A percentile compares a stretch with the other conserved stretches of the same genome.
phyloP scores from a whole-genome alignment of 345 rosid genomes.

The Heritiera littoralis region DNA sequence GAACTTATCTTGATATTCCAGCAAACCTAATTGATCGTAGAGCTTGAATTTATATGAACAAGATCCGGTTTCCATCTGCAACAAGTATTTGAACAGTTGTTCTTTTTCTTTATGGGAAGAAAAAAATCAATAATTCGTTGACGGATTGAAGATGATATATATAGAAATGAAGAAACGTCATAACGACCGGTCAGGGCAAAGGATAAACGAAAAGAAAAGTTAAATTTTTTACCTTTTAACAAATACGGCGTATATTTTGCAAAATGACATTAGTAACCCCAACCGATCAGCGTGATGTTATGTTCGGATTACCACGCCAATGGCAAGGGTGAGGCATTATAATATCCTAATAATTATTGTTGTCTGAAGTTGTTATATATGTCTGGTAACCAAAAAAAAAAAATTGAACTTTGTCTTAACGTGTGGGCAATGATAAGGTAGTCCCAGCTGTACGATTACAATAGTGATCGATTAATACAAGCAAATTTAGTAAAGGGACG shows the following conservation, averaged over 20 bases:
- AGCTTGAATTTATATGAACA: constrained; percentile 65
- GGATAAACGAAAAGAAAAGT: neutral
- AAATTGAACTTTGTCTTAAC: neutral
- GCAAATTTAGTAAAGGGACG: neutral
- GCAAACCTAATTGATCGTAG: constrained; percentile 62
- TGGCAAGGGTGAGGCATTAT: neutral
- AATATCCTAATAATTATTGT: neutral
- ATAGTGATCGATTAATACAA: neutral
- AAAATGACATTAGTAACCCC: constrained; percentile 16
- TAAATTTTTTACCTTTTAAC: neutral
- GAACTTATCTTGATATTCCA: constrained; percentile 72
- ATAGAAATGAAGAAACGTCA: neutral
- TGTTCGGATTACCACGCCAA: too few relatives aligned
- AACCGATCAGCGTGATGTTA: neutral
- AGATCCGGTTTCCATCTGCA: constrained; percentile 45
- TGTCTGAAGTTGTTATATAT: neutral
- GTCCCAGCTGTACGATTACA: neutral
- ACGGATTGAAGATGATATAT: neutral
- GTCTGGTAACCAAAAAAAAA: too few relatives aligned
- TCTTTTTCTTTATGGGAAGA: constrained; percentile 1
- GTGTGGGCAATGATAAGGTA: neutral
- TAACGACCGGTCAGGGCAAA: constrained; percentile 19
- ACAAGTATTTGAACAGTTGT: neutral
- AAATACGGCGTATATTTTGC: neutral
- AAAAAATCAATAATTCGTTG: neutral